These are phyloP conservation scores for Suillus subaureus DNA, from an alignment of 768 basidiomycete genomes.

Conservation along the genomic window DNA sequence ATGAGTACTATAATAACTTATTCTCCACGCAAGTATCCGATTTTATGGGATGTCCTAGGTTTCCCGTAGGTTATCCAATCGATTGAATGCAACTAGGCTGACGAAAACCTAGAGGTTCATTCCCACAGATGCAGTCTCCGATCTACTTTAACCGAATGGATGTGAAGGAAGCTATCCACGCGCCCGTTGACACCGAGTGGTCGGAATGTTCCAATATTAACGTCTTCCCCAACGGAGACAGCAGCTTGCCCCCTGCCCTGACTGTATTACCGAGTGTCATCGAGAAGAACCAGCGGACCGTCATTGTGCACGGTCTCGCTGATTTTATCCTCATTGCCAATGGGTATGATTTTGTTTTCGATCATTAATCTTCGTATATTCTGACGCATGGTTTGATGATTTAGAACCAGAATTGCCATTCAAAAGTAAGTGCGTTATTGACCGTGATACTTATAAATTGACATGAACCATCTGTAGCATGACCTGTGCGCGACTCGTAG, in stretches of 20 bases:
- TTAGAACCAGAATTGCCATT: conserved; percentile 46
- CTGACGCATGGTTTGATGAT: neutral
- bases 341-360: conserved; percentile 44
- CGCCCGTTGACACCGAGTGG: conserved; percentile 63
- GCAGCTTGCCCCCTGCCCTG: conserved; percentile 61
- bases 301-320: conserved; percentile 72
- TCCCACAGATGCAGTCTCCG: conserved; percentile 56
- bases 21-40: conserved; percentile 45
- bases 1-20: conserved; percentile 3
- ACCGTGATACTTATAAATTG: neutral
- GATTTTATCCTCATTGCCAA: conserved; percentile 77
- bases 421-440: conserved; percentile 1
- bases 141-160: conserved; percentile 72
- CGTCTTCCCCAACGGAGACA: conserved; percentile 66
- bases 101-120: conserved; percentile 48
- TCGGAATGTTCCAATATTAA: conserved; percentile 57
- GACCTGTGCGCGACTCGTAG: neutral
- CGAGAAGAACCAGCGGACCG: conserved; percentile 67
- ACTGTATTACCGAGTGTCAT: conserved; percentile 74
- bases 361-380: neutral
- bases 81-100: neutral
- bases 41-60: conserved; percentile 79
- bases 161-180: conserved; percentile 69
- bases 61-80: conserved; percentile 56
- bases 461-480: neutral